Percentiles rank a stretch among this genome's conserved stretches.
Evolutionary conservation across 495 filamentous ascomycete genomes (phyloP).

Genomic region (Penicillium cinerascens): DNA sequence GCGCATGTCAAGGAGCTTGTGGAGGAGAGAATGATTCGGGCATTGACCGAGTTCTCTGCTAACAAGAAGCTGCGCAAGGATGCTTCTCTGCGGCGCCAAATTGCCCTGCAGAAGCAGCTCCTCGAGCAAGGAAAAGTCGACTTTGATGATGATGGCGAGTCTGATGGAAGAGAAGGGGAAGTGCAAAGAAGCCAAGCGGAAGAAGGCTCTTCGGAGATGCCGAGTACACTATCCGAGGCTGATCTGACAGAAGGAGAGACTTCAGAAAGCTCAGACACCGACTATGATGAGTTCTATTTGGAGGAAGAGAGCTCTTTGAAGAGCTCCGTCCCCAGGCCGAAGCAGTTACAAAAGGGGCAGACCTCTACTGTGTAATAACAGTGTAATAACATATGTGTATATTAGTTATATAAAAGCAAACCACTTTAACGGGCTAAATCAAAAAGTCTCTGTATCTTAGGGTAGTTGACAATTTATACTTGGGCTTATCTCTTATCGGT

Average conservation of each 20-base stretch:
- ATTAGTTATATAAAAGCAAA: conserved; percentile 17
- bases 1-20: conserved; percentile 76
- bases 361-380: not conserved
- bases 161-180: conserved; percentile 12
- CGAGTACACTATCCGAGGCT: not conserved
- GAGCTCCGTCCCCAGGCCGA: not conserved
- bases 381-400: conserved; percentile 14
- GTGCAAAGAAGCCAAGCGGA: conserved; percentile 11
- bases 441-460: too few species aligned
- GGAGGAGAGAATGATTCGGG: conserved; percentile 70
- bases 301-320: conserved; percentile 3
- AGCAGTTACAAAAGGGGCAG: not conserved
- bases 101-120: conserved; percentile 40
- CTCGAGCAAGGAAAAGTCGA: conserved; percentile 24
- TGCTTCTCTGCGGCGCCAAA: conserved; percentile 40
- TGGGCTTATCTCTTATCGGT: conserved; percentile 44
- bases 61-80: conserved; percentile 46
- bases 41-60: conserved; percentile 55
- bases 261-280: not conserved
- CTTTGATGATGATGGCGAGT: conserved; percentile 12
- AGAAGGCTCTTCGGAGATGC: not conserved
- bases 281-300: not conserved
- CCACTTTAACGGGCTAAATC: not conserved
- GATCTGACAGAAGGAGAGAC: not conserved
- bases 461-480: not conserved